A percentile compares a stretch with the other conserved stretches of the same genome.
Conservation (phyloP, 169 alveolate genomes). For the Plasmodium inui region DNA sequence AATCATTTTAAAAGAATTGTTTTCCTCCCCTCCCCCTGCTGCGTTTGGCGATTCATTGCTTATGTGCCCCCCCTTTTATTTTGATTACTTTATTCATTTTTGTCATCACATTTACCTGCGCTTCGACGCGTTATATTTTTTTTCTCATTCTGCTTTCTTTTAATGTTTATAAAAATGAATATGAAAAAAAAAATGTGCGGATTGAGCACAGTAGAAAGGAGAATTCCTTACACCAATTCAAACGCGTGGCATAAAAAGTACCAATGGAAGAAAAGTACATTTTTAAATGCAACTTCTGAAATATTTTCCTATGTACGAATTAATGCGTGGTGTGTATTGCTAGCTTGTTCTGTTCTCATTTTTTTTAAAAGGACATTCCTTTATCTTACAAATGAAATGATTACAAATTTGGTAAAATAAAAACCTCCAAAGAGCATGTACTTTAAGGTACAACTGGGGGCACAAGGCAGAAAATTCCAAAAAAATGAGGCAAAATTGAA, state of each 20-base stretch:
- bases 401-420: neutral
- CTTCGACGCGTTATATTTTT: neutral
- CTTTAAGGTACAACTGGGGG: neutral
- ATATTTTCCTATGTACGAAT: conserved; percentile 9
- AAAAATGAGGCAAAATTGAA: too few relatives aligned
- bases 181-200: neutral
- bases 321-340: neutral
- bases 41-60: neutral
- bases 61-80: neutral
- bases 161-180: neutral
- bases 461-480: too few relatives aligned
- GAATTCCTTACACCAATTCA: neutral
- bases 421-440: neutral
- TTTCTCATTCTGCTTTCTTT: neutral
- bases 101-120: neutral
- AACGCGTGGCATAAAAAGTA: neutral
- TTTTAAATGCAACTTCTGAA: neutral
- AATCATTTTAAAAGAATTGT: neutral
- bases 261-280: neutral
- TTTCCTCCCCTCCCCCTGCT: neutral
- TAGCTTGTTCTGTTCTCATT: neutral
- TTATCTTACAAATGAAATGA: neutral
- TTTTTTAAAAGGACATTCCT: neutral
- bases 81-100: neutral
- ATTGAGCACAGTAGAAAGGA: neutral